These are phyloP conservation scores for Cordyceps tenuipes DNA, from an alignment of 2,329 filamentous ascomycete genomes.

Conservation along the genomic window DNA sequence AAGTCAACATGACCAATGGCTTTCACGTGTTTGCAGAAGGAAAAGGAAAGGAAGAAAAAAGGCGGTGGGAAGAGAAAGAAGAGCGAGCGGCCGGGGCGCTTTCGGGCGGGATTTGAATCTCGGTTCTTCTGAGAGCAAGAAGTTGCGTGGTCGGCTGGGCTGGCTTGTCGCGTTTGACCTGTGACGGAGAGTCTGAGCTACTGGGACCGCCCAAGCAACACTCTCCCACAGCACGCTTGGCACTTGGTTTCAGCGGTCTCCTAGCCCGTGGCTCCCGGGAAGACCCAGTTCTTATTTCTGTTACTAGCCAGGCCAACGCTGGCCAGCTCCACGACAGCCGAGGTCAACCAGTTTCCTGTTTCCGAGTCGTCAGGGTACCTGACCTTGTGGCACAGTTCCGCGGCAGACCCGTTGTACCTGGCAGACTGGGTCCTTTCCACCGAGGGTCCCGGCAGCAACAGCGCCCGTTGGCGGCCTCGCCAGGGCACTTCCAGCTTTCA, in stretches of 20 bases:
- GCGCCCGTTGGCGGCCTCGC: too few species aligned
- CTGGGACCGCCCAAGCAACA: background rate
- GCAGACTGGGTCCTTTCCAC: background rate
- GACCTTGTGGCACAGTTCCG: background rate
- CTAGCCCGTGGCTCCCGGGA: constrained; percentile 1
- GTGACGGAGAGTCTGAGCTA: constrained; percentile 4
- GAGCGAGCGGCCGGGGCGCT: background rate
- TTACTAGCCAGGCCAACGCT: background rate
- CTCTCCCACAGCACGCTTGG: too few species aligned
- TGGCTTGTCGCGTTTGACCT: background rate
- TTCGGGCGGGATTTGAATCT: constrained; percentile 7
- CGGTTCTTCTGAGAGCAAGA: background rate
- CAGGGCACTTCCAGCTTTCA: background rate
- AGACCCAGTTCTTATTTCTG: background rate
- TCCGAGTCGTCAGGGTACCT: background rate
- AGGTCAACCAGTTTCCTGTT: constrained; percentile 3
- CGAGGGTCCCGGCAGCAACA: background rate
- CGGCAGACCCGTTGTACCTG: background rate
- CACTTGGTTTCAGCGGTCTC: background rate
- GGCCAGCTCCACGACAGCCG: constrained; percentile 11
- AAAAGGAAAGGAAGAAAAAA: background rate
- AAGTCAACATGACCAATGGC: constrained; percentile 27
- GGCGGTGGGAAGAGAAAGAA: background rate
- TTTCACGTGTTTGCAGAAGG: constrained; percentile 10
- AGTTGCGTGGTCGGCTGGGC: too few species aligned